A percentile compares a stretch with the other conserved stretches of the same genome.
Conservation (phyloP, 192 early-diverging fungal genomes). For the Coemansia sp. region DNA sequence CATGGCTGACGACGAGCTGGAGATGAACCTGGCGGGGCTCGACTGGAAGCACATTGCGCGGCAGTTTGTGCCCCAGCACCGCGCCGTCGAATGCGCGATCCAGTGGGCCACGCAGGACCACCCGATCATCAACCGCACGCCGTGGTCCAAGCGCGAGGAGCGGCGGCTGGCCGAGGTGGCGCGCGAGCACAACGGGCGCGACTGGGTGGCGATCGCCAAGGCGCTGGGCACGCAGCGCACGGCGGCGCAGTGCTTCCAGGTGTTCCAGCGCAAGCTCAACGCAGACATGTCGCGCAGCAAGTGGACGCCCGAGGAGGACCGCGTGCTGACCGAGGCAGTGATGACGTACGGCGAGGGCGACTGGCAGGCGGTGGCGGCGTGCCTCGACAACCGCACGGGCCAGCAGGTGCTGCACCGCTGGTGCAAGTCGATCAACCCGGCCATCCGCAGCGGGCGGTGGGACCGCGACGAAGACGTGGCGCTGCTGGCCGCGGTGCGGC, state of each 20-base stretch:
- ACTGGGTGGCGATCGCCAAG: slow-evolving; percentile 67
- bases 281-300: slow-evolving; percentile 43
- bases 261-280: slow-evolving; percentile 57
- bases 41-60: slow-evolving; percentile 52
- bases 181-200: slow-evolving; percentile 40
- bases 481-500: slow-evolving; percentile 56
- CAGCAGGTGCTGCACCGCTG: slow-evolving; percentile 72
- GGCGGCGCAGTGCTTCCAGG: slow-evolving; percentile 68
- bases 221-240: slow-evolving; percentile 64
- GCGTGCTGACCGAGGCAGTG: slow-evolving; percentile 58
- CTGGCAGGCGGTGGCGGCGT: slow-evolving; percentile 67
- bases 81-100: slow-evolving; percentile 68
- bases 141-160: slow-evolving; percentile 63
- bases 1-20: slow-evolving; percentile 39
- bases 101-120: slow-evolving; percentile 79
- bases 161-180: slow-evolving; percentile 48
- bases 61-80: slow-evolving; percentile 56
- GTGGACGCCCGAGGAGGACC: slow-evolving; percentile 71
- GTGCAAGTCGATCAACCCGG: slow-evolving; percentile 66
- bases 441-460: slow-evolving; percentile 65
- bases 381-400: slow-evolving; percentile 62
- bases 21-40: slow-evolving; percentile 49
- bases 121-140: slow-evolving; percentile 67
- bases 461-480: slow-evolving; percentile 64
- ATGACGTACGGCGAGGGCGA: slow-evolving; percentile 64